These are phyloP conservation scores for Colletotrichum sp. DNA, from an alignment of 2,329 filamentous ascomycete species.

Conservation along the genomic window DNA sequence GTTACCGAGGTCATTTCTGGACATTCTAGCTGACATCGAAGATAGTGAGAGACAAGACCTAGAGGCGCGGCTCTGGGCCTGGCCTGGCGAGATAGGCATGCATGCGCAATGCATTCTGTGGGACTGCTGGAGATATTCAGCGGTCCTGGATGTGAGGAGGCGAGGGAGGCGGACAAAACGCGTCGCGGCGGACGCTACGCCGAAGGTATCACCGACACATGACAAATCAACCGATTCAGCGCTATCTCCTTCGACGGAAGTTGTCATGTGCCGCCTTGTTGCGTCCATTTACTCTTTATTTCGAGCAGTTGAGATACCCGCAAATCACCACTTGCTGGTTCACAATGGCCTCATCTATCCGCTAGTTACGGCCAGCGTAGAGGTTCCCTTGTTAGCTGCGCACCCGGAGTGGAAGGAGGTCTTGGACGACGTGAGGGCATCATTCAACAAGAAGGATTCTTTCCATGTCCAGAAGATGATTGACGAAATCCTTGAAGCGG, in stretches of 20 bases:
- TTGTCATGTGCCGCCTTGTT: slow-evolving; percentile 27
- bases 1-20: slow-evolving; percentile 29
- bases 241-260: slow-evolving; percentile 15
- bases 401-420: slow-evolving; percentile 23
- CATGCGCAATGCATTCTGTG: slow-evolving; percentile 31
- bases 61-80: slow-evolving; percentile 24
- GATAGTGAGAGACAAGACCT: slow-evolving; percentile 1
- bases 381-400: slow-evolving; percentile 23
- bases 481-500: slow-evolving; percentile 7
- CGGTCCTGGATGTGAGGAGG: slow-evolving; percentile 26
- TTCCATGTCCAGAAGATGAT: not conserved
- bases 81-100: slow-evolving; percentile 29
- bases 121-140: slow-evolving; percentile 31
- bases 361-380: slow-evolving; percentile 27
- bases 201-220: not conserved
- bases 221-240: not conserved
- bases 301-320: slow-evolving; percentile 10
- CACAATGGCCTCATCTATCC: slow-evolving; percentile 31
- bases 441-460: not conserved
- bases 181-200: not conserved
- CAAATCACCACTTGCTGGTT: slow-evolving; percentile 24
- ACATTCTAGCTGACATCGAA: slow-evolving; percentile 27
- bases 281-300: slow-evolving; percentile 29
- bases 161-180: not conserved
- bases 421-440: not conserved